Base-by-base conservation (phyloP, 2,329 filamentous ascomycete species). In the Mariannaea sp. region DNA sequence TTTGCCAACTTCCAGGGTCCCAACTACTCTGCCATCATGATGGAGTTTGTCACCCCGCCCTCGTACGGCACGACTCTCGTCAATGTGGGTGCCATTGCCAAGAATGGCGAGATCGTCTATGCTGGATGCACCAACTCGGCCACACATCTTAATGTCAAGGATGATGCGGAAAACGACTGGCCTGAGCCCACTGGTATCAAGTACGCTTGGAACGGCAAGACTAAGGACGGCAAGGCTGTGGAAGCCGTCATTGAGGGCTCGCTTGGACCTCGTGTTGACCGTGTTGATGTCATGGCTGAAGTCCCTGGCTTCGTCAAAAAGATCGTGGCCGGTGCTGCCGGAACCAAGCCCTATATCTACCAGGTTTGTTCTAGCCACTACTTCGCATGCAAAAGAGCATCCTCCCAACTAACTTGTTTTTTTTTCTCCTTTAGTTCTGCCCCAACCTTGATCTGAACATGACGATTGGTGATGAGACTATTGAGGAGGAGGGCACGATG, bases 261-360 rank as follows among this genome's bases (percentile, higher is more conserved):
- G 29, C 78, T 97, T 10, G 89, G 85, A 20, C 76, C 84, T 45
- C 84, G 85, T 43, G 76, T 87, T 26, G 94, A 99, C 73, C 67
- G 70, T 32, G 86, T 99, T 60, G 94, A 99, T 74, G 88, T 99
- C 66, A 95, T 99, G 91, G 91, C 89, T 19, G 92, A 99, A 74
- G 89, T 99, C 29, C 94, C 94, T 3, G 90, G 88, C 24, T 96
- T 99, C 67, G 87, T 99, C 72, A 99, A 99, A 83, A 86, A 86
- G 65, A 91, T 99, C 69, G 92, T 96, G 20, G 90, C 90, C 36
- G 87, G 84, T 60, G 90, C 93, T 10, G 91, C 88, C 3, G 94
- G 94, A 58, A 96, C 94, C 22, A 94, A 92, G 78, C 94, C 94
- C 5, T 99, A 97, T 73, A 97, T 99, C 66, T 99, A 97, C 76